Evolutionary conservation across 257 asterid genomes (phyloP), one percentile per base, ranked within the genome.

Genomic region (Hygrophila difformis): DNA sequence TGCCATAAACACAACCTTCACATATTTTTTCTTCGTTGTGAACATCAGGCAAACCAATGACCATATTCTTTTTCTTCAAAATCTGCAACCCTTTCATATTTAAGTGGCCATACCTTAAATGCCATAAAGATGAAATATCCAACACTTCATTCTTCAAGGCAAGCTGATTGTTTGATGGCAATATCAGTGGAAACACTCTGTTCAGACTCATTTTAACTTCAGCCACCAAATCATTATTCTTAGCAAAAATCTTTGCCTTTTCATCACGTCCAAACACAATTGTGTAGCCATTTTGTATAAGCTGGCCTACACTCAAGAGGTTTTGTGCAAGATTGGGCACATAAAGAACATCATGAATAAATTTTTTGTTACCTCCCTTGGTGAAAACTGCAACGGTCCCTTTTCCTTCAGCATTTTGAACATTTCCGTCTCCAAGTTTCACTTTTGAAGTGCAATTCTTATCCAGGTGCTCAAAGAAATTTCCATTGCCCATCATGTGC

Each of bases 251-350:
- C 2, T 10, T 48, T 10, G 9, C 15, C 16, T 48, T 48, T 16
- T 14, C 41, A 48, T 48, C 15, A 14, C n/a, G n/a, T n/a, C 12
- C 53, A 48, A 48, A 48, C 2, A 12, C 0, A 12, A 48, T 24
- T 2, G 24, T 28, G 10, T 31, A 48, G n/a, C 40, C 41, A 28
- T 48, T 48, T 29, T 28, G 24, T 18, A 28, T 29, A 6, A 48
- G 39, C 20, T 48, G 53, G 1, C 53, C 41, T n/a, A 48, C 53
- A 29, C 53, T 48, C 6, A 48, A 29, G 2, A 48, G 26, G 15
- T 48, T 48, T 48, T 48, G 41, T 7, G 39, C 22, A n/a, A 48
- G 14, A 7, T 48, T 48, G 10, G 53, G 53, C 22, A 48, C 41
- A 9, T 29, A 48, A 34, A 48, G 53, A 48, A 48, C 53, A 18